Evolutionary conservation across 306 rosid genomes (phyloP).

Genomic region (Rubus idaeus): DNA sequence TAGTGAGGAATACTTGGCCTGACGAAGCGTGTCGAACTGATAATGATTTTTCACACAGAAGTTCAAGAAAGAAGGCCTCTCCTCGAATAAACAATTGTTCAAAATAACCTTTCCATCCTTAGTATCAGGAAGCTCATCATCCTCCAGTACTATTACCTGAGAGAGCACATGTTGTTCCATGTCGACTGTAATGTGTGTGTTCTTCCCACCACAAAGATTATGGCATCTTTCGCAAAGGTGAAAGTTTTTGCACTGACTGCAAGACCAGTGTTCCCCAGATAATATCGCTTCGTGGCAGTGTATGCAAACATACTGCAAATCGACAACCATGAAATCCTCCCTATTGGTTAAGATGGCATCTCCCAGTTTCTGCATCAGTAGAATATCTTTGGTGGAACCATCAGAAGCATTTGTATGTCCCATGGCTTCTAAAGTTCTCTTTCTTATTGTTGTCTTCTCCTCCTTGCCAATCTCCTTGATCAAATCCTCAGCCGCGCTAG

Average conservation of each 20-base stretch:
- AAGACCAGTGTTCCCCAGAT: slow-evolving; percentile 57
- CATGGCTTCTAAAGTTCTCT: slow-evolving; percentile 51
- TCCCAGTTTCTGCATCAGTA: slow-evolving; percentile 58
- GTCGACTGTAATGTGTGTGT: slow-evolving; percentile 35
- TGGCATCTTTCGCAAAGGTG: slow-evolving; percentile 58
- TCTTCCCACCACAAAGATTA: slow-evolving; percentile 1
- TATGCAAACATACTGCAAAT: slow-evolving; percentile 50
- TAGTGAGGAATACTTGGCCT: slow-evolving; percentile 64
- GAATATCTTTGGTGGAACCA: slow-evolving; percentile 43
- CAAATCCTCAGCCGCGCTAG: slow-evolving; percentile 34
- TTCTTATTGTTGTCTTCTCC: slow-evolving; percentile 18
- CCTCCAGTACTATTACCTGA: slow-evolving; percentile 30
- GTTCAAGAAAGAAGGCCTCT: slow-evolving; percentile 41
- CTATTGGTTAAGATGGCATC: slow-evolving; percentile 34
- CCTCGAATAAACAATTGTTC: slow-evolving; percentile 36
- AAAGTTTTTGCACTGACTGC: slow-evolving; percentile 48
- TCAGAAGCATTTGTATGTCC: slow-evolving; percentile 46
- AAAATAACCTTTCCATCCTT: slow-evolving; percentile 38
- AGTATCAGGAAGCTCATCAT: slow-evolving; percentile 34
- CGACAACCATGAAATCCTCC: slow-evolving; percentile 57
- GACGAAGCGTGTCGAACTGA: slow-evolving; percentile 63
- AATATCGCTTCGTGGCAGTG: slow-evolving; percentile 46
- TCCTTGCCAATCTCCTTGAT: slow-evolving; percentile 33
- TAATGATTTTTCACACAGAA: slow-evolving; percentile 44
- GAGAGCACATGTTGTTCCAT: slow-evolving; percentile 43